These are phyloP conservation scores for Aegilops speltoides DNA, from an alignment of 176 grass and related monocot genomes.

Conservation along the genomic window DNA sequence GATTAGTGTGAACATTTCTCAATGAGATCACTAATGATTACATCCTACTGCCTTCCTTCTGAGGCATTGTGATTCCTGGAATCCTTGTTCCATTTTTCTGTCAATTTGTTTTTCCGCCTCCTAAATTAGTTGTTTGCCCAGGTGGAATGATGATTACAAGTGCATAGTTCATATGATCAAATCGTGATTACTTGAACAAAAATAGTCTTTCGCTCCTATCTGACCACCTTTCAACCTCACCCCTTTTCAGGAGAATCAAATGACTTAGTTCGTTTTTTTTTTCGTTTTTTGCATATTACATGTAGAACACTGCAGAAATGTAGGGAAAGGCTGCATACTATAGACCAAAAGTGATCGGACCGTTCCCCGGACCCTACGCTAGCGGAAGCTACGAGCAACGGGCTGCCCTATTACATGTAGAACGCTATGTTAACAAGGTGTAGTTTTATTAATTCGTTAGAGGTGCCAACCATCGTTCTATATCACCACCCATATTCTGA, in stretches of 20 bases:
- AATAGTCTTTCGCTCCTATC: conserved; percentile 95
- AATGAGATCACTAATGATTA: conserved; percentile 55
- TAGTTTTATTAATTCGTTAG: no score
- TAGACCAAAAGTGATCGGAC: no score
- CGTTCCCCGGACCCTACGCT: no score
- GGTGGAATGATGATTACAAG: conserved; percentile 53
- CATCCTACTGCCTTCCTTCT: conserved; percentile 89
- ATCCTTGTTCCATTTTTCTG: not conserved
- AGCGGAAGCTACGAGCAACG: no score
- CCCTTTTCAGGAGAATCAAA: not conserved
- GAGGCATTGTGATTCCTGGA: conserved; percentile 18
- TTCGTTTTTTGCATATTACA: no score
- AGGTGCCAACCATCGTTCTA: conserved; percentile 89
- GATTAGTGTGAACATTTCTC: conserved; percentile 37
- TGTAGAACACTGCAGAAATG: no score
- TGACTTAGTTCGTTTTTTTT: not conserved
- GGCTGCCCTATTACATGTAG: no score
- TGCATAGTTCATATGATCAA: conserved; percentile 99
- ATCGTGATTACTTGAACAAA: conserved; percentile 59
- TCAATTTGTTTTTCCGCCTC: not conserved
- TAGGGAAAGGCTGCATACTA: no score
- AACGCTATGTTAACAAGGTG: no score
- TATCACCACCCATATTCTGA: conserved; percentile 99
- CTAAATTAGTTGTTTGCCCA: not conserved
- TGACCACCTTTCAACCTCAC: conserved; percentile 18